Percentiles rank a stretch among this genome's conserved stretches.
Conservation (phyloP, 2,329 filamentous ascomycete species). For the Colletotrichum plurivorum region DNA sequence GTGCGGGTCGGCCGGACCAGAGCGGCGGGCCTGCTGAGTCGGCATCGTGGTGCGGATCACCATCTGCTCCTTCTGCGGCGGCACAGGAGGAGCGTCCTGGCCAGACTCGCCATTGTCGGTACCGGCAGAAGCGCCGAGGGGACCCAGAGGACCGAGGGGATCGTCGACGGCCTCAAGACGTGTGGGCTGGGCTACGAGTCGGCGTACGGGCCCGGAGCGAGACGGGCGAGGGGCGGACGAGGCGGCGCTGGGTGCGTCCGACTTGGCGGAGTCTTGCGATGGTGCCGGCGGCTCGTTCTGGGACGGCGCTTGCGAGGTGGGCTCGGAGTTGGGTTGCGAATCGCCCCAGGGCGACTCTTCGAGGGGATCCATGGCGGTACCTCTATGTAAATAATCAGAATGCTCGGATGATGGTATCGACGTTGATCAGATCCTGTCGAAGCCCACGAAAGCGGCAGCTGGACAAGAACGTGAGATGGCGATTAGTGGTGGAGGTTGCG, state of each 20-base stretch:
- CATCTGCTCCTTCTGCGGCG: constrained; percentile 77
- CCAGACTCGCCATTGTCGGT: constrained; percentile 57
- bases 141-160: constrained; percentile 83
- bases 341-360: constrained; percentile 70
- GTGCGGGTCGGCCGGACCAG: constrained; percentile 69
- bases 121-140: constrained; percentile 65
- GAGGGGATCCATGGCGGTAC: constrained; percentile 59
- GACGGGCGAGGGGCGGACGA: constrained; percentile 55
- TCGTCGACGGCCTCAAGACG: constrained; percentile 84
- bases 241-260: constrained; percentile 46
- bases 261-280: constrained; percentile 47
- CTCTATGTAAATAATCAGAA: constrained; percentile 3
- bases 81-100: constrained; percentile 73
- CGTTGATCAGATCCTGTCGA: constrained; percentile 5
- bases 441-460: constrained; percentile 6
- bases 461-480: constrained; percentile 19
- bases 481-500: constrained; percentile 31
- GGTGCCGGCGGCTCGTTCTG: constrained; percentile 46
- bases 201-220: constrained; percentile 64
- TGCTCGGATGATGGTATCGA: constrained; percentile 7
- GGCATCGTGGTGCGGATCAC: constrained; percentile 72
- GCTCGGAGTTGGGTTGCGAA: constrained; percentile 51
- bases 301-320: constrained; percentile 51
- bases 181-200: constrained; percentile 81
- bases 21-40: constrained; percentile 57